Evolutionary conservation across 2,329 filamentous ascomycete species (phyloP).

Genomic region (Fusarium mundagurra): DNA sequence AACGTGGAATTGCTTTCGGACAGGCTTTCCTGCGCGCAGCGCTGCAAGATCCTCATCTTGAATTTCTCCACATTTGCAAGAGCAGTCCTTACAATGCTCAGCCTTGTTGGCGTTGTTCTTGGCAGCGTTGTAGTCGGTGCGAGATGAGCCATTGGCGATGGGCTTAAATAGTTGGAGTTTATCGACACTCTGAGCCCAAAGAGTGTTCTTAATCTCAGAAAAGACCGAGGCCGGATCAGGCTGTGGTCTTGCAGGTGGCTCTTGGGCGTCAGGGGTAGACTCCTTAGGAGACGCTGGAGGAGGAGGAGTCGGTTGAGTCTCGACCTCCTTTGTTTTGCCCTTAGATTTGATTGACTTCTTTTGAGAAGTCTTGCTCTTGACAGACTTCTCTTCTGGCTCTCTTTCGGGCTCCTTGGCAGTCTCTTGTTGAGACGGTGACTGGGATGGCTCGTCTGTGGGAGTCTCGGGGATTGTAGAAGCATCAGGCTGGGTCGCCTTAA

Average conservation of each 20-base stretch:
- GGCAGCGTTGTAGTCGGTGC: slow-evolving; percentile 40
- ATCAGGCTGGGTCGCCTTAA: slow-evolving; percentile 33
- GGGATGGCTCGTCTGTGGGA: neutral
- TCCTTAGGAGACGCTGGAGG: slow-evolving; percentile 35
- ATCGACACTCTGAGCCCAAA: slow-evolving; percentile 49
- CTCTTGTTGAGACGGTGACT: slow-evolving; percentile 1
- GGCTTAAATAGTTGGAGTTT: slow-evolving; percentile 52
- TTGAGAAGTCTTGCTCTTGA: slow-evolving; percentile 44
- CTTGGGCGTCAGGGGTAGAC: slow-evolving; percentile 25
- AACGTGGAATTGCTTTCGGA: slow-evolving; percentile 66
- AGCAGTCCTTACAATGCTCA: slow-evolving; percentile 49
- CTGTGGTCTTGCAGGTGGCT: slow-evolving; percentile 44
- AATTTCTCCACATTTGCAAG: slow-evolving; percentile 54
- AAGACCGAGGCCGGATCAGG: slow-evolving; percentile 50
- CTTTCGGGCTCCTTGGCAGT: slow-evolving; percentile 17
- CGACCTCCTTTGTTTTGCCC: slow-evolving; percentile 42
- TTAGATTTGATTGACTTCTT: slow-evolving; percentile 48
- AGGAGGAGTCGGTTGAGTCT: slow-evolving; percentile 26
- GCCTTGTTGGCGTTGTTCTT: slow-evolving; percentile 36
- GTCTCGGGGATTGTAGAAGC: slow-evolving; percentile 15
- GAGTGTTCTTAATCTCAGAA: slow-evolving; percentile 46
- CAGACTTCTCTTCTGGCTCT: slow-evolving; percentile 33
- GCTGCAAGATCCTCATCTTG: slow-evolving; percentile 62
- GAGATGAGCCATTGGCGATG: slow-evolving; percentile 45
- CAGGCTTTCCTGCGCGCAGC: slow-evolving; percentile 65